These are phyloP conservation scores for Strobilomyces echinocephalus DNA, from an alignment of 768 basidiomycete species.

Conservation along the genomic window DNA sequence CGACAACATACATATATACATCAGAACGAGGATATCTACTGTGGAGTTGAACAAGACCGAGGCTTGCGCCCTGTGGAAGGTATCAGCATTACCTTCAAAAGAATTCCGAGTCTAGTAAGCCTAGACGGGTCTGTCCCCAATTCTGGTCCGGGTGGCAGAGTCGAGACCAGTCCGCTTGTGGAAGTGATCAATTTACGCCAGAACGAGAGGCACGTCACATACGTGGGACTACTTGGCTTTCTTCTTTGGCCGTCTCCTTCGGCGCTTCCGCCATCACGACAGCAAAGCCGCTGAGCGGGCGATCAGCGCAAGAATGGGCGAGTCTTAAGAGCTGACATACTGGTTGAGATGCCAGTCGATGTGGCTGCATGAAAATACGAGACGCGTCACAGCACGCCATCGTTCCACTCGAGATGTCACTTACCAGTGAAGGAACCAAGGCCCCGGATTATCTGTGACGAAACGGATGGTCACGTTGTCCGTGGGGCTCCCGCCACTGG, in stretches of 20 bases:
- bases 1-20: background rate
- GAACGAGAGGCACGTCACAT: background rate
- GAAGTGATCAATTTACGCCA: background rate
- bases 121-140: background rate
- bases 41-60: background rate
- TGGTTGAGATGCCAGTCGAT: background rate
- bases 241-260: background rate
- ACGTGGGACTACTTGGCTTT: background rate
- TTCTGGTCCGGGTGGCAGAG: background rate
- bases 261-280: slow-evolving; percentile 27
- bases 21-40: background rate
- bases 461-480: slow-evolving; percentile 55
- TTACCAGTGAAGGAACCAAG: slow-evolving; percentile 8
- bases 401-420: background rate
- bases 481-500: slow-evolving; percentile 18
- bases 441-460: slow-evolving; percentile 38
- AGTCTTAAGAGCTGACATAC: background rate
- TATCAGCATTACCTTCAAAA: background rate
- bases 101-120: background rate
- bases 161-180: background rate
- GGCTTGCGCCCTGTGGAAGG: background rate
- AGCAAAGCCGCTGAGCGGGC: background rate
- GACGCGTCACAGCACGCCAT: background rate
- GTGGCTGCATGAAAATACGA: background rate
- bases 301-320: background rate